A percentile compares a stretch with the other conserved stretches of the same genome.
phyloP scores from a whole-genome alignment of 768 basidiomycete species.

The Pisolithus sp. region DNA sequence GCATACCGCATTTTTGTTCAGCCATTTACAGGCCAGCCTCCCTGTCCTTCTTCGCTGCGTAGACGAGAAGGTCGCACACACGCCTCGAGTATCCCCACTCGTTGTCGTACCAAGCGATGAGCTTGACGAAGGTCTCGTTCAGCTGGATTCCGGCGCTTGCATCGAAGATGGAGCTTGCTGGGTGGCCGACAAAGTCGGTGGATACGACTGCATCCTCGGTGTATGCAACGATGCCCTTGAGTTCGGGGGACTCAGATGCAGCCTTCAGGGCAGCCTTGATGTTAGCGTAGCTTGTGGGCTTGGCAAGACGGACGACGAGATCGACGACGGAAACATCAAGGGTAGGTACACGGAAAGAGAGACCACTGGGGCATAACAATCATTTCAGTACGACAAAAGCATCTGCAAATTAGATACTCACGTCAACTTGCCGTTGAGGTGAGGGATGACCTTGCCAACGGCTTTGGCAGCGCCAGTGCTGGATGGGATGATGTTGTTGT shows the following conservation, averaged over 20 bases:
- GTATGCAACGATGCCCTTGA: constrained; percentile 80
- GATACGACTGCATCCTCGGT: constrained; percentile 93
- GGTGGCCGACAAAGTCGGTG: constrained; percentile 82
- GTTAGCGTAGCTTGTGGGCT: constrained; percentile 76
- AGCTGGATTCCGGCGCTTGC: constrained; percentile 89
- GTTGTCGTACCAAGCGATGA: constrained; percentile 94
- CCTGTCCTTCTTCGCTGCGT: constrained; percentile 69
- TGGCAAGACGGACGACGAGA: constrained; percentile 89
- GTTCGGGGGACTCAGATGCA: constrained; percentile 56
- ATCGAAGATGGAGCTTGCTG: constrained; percentile 86
- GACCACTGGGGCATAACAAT: constrained; percentile 49
- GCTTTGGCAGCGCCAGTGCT: constrained; percentile 99
- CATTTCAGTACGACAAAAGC: background rate
- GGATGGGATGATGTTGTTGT: constrained; percentile 98
- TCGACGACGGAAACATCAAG: constrained; percentile 97
- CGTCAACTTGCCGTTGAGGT: constrained; percentile 97
- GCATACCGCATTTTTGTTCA: too few relatives aligned
- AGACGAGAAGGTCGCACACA: constrained; percentile 84
- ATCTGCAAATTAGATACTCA: constrained; percentile 31
- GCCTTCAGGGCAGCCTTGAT: constrained; percentile 84
- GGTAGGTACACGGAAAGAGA: constrained; percentile 96
- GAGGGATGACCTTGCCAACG: constrained; percentile 96
- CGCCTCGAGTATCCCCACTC: constrained; percentile 93
- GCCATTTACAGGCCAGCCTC: constrained; percentile 15
- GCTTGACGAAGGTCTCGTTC: constrained; percentile 91